Conservation (phyloP, 768 basidiomycete species). For the Amanita thiersii region DNA sequence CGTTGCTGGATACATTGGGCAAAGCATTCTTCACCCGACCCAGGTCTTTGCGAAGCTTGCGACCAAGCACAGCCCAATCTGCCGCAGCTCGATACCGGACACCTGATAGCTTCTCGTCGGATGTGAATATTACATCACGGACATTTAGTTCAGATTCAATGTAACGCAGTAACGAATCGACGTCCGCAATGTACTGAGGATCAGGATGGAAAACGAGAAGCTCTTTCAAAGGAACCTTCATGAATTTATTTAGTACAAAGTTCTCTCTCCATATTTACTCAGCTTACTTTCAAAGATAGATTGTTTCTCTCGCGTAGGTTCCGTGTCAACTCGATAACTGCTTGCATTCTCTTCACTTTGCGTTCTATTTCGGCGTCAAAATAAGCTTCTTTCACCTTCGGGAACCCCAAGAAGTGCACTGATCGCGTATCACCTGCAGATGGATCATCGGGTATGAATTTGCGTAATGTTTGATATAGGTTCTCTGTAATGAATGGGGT, state of each 20-base stretch:
- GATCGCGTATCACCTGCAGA: constrained; percentile 76
- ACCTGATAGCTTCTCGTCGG: constrained; percentile 78
- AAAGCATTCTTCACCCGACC: constrained; percentile 83
- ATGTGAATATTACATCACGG: constrained; percentile 82
- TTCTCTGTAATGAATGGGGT: constrained; percentile 98
- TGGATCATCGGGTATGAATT: constrained; percentile 76
- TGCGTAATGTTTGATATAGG: constrained; percentile 83
- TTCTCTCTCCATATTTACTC: constrained; percentile 1
- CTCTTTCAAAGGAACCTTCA: constrained; percentile 85
- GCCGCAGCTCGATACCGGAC: constrained; percentile 88
- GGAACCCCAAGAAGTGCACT: constrained; percentile 93
- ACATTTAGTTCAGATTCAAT: constrained; percentile 94
- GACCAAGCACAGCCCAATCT: constrained; percentile 92
- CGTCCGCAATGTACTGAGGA: constrained; percentile 75
- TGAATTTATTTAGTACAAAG: not conserved
- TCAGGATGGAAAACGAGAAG: constrained; percentile 91
- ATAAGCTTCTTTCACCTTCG: constrained; percentile 88
- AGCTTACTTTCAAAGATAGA: constrained; percentile 79
- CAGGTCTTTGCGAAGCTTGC: constrained; percentile 89
- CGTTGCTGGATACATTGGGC: constrained; percentile 72
- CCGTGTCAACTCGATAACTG: constrained; percentile 87
- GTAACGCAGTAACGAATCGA: constrained; percentile 77
- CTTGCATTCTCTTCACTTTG: constrained; percentile 90
- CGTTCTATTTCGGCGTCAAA: constrained; percentile 91
- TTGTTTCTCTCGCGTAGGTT: constrained; percentile 83